phyloP scores from a whole-genome alignment of 1,284 basidiomycete species.

The Malassezia nana region DNA sequence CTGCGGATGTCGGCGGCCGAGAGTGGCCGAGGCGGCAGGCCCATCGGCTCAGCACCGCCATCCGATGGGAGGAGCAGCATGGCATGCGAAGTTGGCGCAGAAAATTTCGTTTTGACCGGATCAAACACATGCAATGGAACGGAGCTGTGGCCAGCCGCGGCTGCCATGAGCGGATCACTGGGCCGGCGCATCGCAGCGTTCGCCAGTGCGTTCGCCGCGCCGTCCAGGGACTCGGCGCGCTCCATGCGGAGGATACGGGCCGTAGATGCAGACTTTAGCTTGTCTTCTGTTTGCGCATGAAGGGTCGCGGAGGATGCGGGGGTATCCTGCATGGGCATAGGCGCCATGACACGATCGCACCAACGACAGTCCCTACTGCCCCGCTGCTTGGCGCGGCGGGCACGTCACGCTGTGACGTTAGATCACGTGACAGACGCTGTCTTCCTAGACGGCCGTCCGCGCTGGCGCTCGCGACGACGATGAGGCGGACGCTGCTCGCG shows the following conservation, averaged over 20 bases:
- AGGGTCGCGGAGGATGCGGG: background rate
- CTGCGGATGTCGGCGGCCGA: background rate
- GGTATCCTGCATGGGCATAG: background rate
- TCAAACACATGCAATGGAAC: background rate
- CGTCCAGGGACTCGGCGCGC: background rate
- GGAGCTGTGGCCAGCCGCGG: conserved; percentile 7
- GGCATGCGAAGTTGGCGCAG: background rate
- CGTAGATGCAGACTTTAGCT: no score
- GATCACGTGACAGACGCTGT: background rate
- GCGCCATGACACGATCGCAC: background rate
- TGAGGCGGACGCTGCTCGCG: background rate
- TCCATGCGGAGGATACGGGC: background rate
- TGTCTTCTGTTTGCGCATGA: no score
- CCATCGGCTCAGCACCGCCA: background rate
- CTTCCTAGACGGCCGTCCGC: background rate
- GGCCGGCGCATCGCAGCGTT: background rate
- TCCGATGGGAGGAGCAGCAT: background rate
- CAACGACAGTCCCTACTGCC: no score
- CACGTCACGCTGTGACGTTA: background rate
- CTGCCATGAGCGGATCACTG: background rate
- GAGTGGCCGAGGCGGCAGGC: background rate
- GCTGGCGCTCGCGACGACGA: background rate
- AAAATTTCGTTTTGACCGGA: background rate
- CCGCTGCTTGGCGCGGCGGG: no score
- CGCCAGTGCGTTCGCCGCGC: background rate